These are phyloP conservation scores for maize (Zea mays) DNA, from an alignment of 176 grass and related monocot genomes.

Conservation along the genomic window Zm-B73-REFERENCE-NAM-5.0 NC_050101.1:52826001-52826500, in stretches of 20 bases:
- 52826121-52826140: too few species aligned
- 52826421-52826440: constrained; percentile 20
- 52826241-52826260: neutral
- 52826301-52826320: neutral
- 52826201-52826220: too few species aligned
- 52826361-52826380: constrained; percentile 40
- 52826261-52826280: neutral
- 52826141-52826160: too few species aligned
- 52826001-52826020: too few species aligned
- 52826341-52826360: constrained; percentile 27
- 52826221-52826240: too few species aligned
- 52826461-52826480: constrained; percentile 6
- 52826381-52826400: constrained; percentile 47
- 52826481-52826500: constrained; percentile 54
- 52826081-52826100: too few species aligned
- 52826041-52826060: too few species aligned
- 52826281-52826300: neutral
- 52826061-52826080: too few species aligned
- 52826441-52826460: constrained; percentile 1
- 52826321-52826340: neutral
- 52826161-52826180: too few species aligned
- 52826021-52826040: too few species aligned
- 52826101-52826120: too few species aligned
- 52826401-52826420: constrained; percentile 28
- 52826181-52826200: too few species aligned